Base-by-base conservation (phyloP, 129 eudicot genomes). In the Heracleum sosnowskyi region DNA sequence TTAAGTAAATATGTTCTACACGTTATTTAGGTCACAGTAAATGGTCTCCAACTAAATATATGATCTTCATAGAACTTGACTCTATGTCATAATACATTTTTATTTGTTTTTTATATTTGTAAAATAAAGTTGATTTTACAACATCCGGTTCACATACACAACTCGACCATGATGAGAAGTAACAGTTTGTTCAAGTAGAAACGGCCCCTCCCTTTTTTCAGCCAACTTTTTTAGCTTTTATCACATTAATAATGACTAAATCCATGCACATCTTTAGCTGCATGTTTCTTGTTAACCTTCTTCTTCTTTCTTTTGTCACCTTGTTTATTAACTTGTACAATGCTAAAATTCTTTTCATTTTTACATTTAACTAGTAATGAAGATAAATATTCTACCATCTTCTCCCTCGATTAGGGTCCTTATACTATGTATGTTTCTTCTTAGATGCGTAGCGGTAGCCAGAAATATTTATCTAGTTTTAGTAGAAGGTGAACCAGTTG, bases 401-500 rank as follows among this genome's bases (percentile, higher is more conserved):
- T 68, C 70, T 29, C 10, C 57, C 18, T 42, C 6, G 3, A 62
- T 16, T 64, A 7, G 35, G 26, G 20, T 85, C 66, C 64, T 87
- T 47, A 49, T 84, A 15, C 60, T 85, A 51, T 42, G 79, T n/a
- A 78, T 18, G 5, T 44, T 84, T 77, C 57, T 75, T 34, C 66
- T 28, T 13, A 76, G 74, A 36, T 82, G 86, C 64, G 60, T 69
- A 36, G 87, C 84, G 40, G 88, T 89, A 84, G 82, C 87, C 18
- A 80, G 92, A 69, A 75, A 86, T 26, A 84, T 87, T 49, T 90
- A 96, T 78, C 35, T 96, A 81, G 97, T 96, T 72, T 18, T 90
- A 74, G 82, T 90, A 55, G 95, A 96, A 82, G 99, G 95, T 17
- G 89, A 90, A 39, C 93, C 97, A 0, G 88, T 86, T 57, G 96